These are phyloP conservation scores for Berkeleyomyces rouxiae DNA, from an alignment of 2,329 filamentous ascomycete genomes.

Conservation along the genomic window DNA sequence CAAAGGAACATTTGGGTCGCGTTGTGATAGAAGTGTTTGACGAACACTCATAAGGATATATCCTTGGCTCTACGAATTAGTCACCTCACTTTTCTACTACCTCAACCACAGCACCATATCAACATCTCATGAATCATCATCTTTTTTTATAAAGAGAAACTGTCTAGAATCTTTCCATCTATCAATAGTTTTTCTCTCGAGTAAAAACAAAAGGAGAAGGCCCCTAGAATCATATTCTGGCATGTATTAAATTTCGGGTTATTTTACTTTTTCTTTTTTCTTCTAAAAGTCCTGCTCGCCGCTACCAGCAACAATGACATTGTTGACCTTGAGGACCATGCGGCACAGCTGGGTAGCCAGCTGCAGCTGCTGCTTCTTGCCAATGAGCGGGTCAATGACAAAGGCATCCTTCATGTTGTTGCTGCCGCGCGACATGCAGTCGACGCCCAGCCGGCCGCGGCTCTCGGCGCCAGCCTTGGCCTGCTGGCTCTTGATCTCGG, in stretches of 20 bases:
- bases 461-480: constrained; percentile 47
- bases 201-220: not conserved
- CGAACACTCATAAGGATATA: no score
- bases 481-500: constrained; percentile 90
- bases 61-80: no score
- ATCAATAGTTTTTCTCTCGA: not conserved
- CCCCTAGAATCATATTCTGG: not conserved
- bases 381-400: constrained; percentile 94
- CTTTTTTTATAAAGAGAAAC: no score
- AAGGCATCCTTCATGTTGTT: constrained; percentile 98
- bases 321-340: constrained; percentile 96
- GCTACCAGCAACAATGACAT: constrained; percentile 78
- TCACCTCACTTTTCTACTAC: no score
- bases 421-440: constrained; percentile 90
- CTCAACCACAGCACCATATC: no score
- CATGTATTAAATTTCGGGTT: not conserved
- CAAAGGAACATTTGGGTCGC: no score
- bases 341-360: constrained; percentile 93
- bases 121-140: no score
- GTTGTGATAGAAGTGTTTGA: no score
- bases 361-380: constrained; percentile 92
- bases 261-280: constrained; percentile 17
- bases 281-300: constrained; percentile 74
- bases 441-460: constrained; percentile 63
- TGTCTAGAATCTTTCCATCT: not conserved